Percentiles rank a stretch among this genome's conserved stretches.
These are phyloP conservation scores for Pseudocercospora macadamiae DNA, from an alignment of 2,329 filamentous ascomycete genomes.

Conservation along the genomic window DNA sequence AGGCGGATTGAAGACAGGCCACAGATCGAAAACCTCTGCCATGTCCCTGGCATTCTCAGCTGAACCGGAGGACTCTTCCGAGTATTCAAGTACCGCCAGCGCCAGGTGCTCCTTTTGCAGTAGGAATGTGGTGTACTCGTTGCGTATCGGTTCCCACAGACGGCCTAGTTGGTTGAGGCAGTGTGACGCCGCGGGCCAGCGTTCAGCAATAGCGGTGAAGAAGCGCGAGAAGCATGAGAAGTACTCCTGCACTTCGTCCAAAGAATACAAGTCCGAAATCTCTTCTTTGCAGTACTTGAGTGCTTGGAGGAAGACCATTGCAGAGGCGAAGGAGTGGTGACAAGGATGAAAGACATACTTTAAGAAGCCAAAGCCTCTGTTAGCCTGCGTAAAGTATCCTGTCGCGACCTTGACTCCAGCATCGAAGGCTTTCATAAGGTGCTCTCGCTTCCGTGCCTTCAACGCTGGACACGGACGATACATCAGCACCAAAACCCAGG, in stretches of 20 bases:
- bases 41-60: neutral
- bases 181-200: slow-evolving; percentile 7
- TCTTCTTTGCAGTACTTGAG: slow-evolving; percentile 10
- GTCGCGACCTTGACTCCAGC: slow-evolving; percentile 2
- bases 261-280: neutral
- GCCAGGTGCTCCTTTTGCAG: neutral
- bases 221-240: slow-evolving; percentile 4
- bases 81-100: neutral
- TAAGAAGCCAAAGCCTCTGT: neutral
- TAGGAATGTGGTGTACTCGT: neutral
- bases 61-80: neutral
- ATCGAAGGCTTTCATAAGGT: slow-evolving; percentile 4
- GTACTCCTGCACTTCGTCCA: slow-evolving; percentile 3
- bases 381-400: slow-evolving; percentile 1
- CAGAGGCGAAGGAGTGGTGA: slow-evolving; percentile 7
- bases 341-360: slow-evolving; percentile 12
- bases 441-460: neutral
- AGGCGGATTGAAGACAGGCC: neutral
- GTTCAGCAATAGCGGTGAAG: slow-evolving; percentile 8
- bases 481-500: slow-evolving; percentile 6
- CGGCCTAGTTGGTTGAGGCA: slow-evolving; percentile 3
- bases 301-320: slow-evolving; percentile 8
- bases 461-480: neutral
- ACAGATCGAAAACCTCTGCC: neutral
- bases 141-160: neutral